Evolutionary conservation across 2,329 filamentous ascomycete species (phyloP).

Genomic region (Trichophyton verrucosum): DNA sequence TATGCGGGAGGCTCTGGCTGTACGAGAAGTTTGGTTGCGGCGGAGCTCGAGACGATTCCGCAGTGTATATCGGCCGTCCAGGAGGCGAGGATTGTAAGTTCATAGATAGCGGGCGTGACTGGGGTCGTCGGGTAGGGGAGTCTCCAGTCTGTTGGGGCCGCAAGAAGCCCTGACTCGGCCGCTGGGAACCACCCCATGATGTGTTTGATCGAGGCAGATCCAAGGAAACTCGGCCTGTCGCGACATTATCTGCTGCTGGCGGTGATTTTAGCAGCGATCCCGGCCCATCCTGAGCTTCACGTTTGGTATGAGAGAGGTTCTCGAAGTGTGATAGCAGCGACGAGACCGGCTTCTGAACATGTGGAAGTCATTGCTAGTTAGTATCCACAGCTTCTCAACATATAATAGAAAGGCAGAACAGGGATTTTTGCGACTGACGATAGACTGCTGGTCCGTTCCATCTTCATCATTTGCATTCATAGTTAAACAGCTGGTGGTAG

Average conservation of each 20-base stretch:
- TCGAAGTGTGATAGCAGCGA: constrained; percentile 40
- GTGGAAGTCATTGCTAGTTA: constrained; percentile 7
- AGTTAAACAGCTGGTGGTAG: background rate
- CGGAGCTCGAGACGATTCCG: constrained; percentile 34
- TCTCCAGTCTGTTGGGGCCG: constrained; percentile 18
- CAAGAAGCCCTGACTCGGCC: background rate
- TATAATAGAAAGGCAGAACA: background rate
- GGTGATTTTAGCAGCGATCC: constrained; percentile 22
- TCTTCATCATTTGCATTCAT: constrained; percentile 1
- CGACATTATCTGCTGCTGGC: constrained; percentile 20
- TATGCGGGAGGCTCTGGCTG: background rate
- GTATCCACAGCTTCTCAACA: constrained; percentile 5
- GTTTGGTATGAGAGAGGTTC: constrained; percentile 27
- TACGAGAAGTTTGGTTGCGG: constrained; percentile 14
- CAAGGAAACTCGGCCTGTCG: constrained; percentile 27
- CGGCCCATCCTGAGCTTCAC: constrained; percentile 20
- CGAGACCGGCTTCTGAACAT: constrained; percentile 34
- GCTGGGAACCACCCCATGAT: constrained; percentile 23
- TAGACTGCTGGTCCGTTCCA: constrained; percentile 10
- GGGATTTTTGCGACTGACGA: constrained; percentile 7
- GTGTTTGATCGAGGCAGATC: constrained; percentile 31
- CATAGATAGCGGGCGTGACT: constrained; percentile 40
- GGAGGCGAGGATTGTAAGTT: constrained; percentile 31
- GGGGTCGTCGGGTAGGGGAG: constrained; percentile 49
- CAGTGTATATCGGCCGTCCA: constrained; percentile 30